phyloP scores from a whole-genome alignment of 768 basidiomycete species.

The Hirschioporus abietinus region DNA sequence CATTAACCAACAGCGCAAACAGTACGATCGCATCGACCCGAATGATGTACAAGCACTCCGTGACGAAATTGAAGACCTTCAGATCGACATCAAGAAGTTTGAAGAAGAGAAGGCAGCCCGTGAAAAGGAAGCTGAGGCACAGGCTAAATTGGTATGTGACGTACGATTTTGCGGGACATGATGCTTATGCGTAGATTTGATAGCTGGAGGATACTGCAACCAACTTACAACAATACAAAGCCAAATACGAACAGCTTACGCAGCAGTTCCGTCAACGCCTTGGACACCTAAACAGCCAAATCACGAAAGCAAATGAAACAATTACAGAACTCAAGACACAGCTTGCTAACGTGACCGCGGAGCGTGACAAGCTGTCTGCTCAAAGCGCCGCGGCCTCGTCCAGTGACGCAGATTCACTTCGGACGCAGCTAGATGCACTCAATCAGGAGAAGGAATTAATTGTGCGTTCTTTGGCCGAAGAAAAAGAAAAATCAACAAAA shows the following conservation, averaged over 20 bases:
- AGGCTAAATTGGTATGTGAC: slow-evolving; percentile 6
- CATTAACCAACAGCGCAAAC: not conserved
- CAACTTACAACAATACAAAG: slow-evolving; percentile 11
- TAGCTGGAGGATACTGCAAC: not conserved
- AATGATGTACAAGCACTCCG: slow-evolving; percentile 76
- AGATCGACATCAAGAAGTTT: slow-evolving; percentile 18
- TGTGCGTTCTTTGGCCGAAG: slow-evolving; percentile 34
- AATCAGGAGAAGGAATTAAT: slow-evolving; percentile 32
- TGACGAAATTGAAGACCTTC: slow-evolving; percentile 56
- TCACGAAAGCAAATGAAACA: slow-evolving; percentile 9
- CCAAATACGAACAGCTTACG: slow-evolving; percentile 9
- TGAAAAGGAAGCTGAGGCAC: slow-evolving; percentile 14
- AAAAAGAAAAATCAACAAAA: slow-evolving; percentile 24
- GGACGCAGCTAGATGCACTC: slow-evolving; percentile 25
- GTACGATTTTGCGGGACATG: not conserved
- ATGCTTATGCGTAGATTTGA: not conserved
- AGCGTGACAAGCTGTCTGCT: slow-evolving; percentile 30
- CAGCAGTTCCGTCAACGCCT: slow-evolving; percentile 11
- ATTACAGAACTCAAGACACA: slow-evolving; percentile 19
- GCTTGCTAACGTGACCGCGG: slow-evolving; percentile 18
- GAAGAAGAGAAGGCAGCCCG: slow-evolving; percentile 23
- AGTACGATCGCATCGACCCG: slow-evolving; percentile 89
- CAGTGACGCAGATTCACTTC: not conserved
- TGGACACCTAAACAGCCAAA: slow-evolving; percentile 12
- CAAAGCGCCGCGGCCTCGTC: slow-evolving; percentile 28